A percentile compares a stretch with the other conserved stretches of the same genome.
These are phyloP conservation scores for Tetracladium setigerum DNA, from an alignment of 495 filamentous ascomycete genomes.

Conservation along the genomic window DNA sequence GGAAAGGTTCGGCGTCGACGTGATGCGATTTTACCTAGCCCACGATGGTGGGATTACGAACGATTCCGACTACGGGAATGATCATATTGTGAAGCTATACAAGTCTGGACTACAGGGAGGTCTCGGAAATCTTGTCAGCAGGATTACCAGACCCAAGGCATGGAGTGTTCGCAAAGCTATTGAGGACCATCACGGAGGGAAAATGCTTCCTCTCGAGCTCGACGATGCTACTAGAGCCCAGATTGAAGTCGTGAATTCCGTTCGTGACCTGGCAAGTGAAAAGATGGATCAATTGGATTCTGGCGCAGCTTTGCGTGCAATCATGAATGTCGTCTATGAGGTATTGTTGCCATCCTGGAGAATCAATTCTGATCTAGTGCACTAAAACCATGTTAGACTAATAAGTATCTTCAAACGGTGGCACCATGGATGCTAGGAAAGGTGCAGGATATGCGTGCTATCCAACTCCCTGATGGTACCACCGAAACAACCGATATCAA, in stretches of 20 bases:
- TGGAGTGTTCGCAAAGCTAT: slow-evolving; percentile 57
- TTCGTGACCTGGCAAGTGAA: slow-evolving; percentile 34
- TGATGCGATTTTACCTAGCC: slow-evolving; percentile 80
- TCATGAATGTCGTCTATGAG: slow-evolving; percentile 55
- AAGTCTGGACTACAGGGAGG: slow-evolving; percentile 65
- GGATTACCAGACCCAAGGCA: slow-evolving; percentile 57
- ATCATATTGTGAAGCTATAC: slow-evolving; percentile 65
- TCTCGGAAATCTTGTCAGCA: slow-evolving; percentile 69
- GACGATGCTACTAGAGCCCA: slow-evolving; percentile 10
- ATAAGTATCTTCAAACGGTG: slow-evolving; percentile 54
- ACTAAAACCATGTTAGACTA: slow-evolving; percentile 45
- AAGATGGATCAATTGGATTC: slow-evolving; percentile 62
- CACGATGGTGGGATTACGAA: slow-evolving; percentile 64
- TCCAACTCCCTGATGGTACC: neutral
- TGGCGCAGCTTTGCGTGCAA: slow-evolving; percentile 52
- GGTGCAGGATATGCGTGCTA: slow-evolving; percentile 6
- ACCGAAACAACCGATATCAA: neutral
- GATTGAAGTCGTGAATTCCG: slow-evolving; percentile 26
- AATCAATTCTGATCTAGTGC: neutral
- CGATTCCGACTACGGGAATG: slow-evolving; percentile 81
- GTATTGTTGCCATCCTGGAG: slow-evolving; percentile 21
- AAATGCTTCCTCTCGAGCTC: neutral
- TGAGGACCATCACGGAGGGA: slow-evolving; percentile 24
- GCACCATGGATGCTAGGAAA: slow-evolving; percentile 48
- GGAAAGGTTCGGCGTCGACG: slow-evolving; percentile 79